A percentile compares a stretch with the other conserved stretches of the same genome.
Evolutionary conservation across 768 basidiomycete genomes (phyloP).

Genomic region (Agrocybe chaxingu): DNA sequence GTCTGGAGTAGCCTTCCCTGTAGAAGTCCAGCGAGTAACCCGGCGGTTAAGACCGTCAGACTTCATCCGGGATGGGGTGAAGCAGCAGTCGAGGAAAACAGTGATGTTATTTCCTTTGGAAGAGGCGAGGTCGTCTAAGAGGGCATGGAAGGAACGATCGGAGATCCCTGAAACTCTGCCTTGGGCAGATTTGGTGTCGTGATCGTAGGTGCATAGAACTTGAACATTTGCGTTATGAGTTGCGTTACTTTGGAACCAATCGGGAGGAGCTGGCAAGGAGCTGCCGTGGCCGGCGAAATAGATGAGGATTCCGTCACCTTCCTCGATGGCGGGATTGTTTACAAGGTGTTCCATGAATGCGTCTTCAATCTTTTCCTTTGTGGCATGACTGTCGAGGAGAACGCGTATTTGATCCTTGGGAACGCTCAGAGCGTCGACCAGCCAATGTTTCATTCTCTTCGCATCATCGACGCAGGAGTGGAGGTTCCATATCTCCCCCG

Average conservation of each 20-base stretch:
- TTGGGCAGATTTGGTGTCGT: constrained; percentile 45
- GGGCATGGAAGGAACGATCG: constrained; percentile 60
- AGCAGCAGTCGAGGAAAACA: constrained; percentile 64
- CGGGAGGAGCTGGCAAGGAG: constrained; percentile 49
- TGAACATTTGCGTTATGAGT: constrained; percentile 36
- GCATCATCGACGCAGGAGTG: constrained; percentile 66
- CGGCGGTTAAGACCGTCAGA: constrained; percentile 41
- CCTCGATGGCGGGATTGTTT: constrained; percentile 56
- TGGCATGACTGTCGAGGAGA: constrained; percentile 57
- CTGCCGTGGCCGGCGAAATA: constrained; percentile 79
- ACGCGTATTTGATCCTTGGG: constrained; percentile 55
- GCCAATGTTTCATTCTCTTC: constrained; percentile 53
- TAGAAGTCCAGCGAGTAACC: constrained; percentile 57
- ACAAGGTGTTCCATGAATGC: constrained; percentile 59
- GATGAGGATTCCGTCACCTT: constrained; percentile 61
- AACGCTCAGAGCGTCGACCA: constrained; percentile 53
- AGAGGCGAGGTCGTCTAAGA: constrained; percentile 53
- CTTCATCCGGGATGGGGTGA: constrained; percentile 40
- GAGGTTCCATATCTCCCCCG: constrained; percentile 61
- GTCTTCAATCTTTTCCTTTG: constrained; percentile 59
- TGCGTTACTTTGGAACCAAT: constrained; percentile 50
- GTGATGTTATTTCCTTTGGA: constrained; percentile 71
- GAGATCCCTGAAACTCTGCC: constrained; percentile 61
- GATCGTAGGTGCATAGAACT: constrained; percentile 65
- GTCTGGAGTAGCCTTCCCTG: constrained; percentile 47